Evolutionary conservation across 2,329 filamentous ascomycete species (phyloP), one percentile per base, ranked within the genome.

Genomic region (Orbilia oligospora): DNA sequence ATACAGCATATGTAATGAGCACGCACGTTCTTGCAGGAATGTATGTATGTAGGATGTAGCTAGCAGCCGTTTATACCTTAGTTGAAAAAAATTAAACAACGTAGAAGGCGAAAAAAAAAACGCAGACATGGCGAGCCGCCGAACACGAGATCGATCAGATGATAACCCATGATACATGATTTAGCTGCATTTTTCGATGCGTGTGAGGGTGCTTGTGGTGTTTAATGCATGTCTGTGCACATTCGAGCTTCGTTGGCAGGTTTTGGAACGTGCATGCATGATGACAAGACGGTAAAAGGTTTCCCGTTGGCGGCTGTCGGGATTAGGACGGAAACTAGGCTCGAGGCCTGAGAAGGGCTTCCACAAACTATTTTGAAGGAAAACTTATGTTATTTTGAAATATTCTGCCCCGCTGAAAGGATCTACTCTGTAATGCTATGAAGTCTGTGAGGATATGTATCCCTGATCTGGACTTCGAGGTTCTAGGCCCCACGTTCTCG

Each of bases 1-100:
- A 61, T 61, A 61, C 12, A 61, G 56, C 36, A 61, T 41, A 61
- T 61, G 56, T 61, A 61, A 61, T 61, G 56, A 61, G 56, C 56
- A 61, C 36, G 56, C 56, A 61, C 56, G 56, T 44, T 61, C 56
- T 44, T 61, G 56, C 56, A 61, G 56, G 56, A 41, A 61, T 55
- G 53, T 16, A n/a, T n/a, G n/a, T n/a, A n/a, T n/a, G n/a, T n/a
- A n/a, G n/a, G 3, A 61, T 61, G 56, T 61, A 61, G 36, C 56
- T 61, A 41, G 36, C 56, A 44, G 56, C 36, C 56, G 56, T 61
- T 61, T 46, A 44, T 44, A 18, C 44, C 44, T 44, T 16, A 58
- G 53, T 58, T 41, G 20, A 38, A 58, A 38, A 38, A 58, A 38
- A 9, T 22, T 22, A 58, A 58, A 22, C n/a, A 38, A 44, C 22